Base-by-base conservation (phyloP, 129 eudicot species). In the Erigeron canadensis region DNA sequence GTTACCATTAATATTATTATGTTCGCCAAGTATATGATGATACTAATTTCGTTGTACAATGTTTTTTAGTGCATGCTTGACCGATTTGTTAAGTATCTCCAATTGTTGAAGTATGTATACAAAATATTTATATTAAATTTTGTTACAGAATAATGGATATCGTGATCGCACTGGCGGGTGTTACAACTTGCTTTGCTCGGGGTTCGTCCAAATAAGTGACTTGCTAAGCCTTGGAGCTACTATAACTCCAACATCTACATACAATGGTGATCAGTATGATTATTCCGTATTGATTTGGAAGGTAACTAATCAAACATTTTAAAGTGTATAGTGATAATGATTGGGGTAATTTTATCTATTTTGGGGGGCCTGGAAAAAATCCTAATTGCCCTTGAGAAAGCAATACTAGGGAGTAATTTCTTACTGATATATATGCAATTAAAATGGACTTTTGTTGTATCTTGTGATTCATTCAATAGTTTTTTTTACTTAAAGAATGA, bases 311-410 rank as follows among this genome's bases (percentile, higher is more conserved):
- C 34, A 28, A 28, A 28, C 34, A 28, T 28, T 28, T 28, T 28
- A 28, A 28, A 28, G 34, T 28, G 18, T 58, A 67, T n/a, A 83
- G 75, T 77, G 72, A 55, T 7, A 87, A 68, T n/a, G n/a, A n/a
- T 34, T 90, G 96, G 96, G 96, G 95, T 4, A 79, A 83, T 81
- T 87, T 85, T 77, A 82, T 90, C 72, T 85, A 79, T 42, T 90
- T 83, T 48, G 96, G 96, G 41, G 96, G 96, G 1, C 96, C 96
- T 2, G 96, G 95, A 21, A 83, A 74, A 62, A 87, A 83, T 81
- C 58, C 75, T 15, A 85, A 70, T 46, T 90, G 96, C 63, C 83
- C 95, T 45, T 90, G 43, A 79, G 9, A 48, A 21, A 56, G 8
- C 28, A 28, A 28, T 28, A 28, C 34, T 28, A 1, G 34, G 34